Evolutionary conservation across 192 early-diverging fungal genomes (phyloP), one percentile per base, ranked within the genome.

Genomic region (Geranomyces variabilis): DNA sequence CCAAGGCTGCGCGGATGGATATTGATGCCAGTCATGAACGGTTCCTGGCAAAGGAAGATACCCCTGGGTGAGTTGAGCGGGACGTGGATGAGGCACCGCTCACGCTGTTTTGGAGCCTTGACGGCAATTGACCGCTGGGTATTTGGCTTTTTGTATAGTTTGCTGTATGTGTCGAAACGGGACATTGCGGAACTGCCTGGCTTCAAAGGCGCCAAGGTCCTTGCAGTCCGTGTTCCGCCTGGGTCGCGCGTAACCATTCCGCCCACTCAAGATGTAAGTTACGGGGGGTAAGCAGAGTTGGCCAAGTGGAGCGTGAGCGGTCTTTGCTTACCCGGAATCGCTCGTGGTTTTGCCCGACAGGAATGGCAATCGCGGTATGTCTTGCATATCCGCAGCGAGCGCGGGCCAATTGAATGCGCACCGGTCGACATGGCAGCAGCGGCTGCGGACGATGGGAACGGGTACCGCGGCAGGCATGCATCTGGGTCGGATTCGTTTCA

Each of bases 201-300:
- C 28, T 43, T 67, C 1, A n/a, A 44, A 10, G 63, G 19, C 29
- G 62, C 21, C 47, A 66, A 29, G 21, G 19, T 74, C 26, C 17
- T 74, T 22, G 72, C 72, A 17, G 63, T 74, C 12, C 47, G 36
- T 24, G 64, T 49, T 8, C 62, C 72, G n/a, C 51, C 65, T 28
- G 72, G 64, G 9, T 34, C 72, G 33, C 72, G 57, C n/a, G 28
- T 74, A 34, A 59, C 34, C 19, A 36, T 74, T 43, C 72, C 64
- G 24, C 33, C 24, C 24, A 46, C 28, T 28, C 53, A 74, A 55
- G 70, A 62, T 57, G 70, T 72, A 26, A n/a, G n/a, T n/a, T n/a
- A n/a, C n/a, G n/a, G n/a, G n/a, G 30, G 8, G 31, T 53, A 62
- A 19, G 19, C 26, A 28, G 3, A 9, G 24, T 15, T 7, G n/a